Evolutionary conservation across 768 basidiomycete species (phyloP), one percentile per base, ranked within the genome.

Genomic region (Termitomyces heimii): DNA sequence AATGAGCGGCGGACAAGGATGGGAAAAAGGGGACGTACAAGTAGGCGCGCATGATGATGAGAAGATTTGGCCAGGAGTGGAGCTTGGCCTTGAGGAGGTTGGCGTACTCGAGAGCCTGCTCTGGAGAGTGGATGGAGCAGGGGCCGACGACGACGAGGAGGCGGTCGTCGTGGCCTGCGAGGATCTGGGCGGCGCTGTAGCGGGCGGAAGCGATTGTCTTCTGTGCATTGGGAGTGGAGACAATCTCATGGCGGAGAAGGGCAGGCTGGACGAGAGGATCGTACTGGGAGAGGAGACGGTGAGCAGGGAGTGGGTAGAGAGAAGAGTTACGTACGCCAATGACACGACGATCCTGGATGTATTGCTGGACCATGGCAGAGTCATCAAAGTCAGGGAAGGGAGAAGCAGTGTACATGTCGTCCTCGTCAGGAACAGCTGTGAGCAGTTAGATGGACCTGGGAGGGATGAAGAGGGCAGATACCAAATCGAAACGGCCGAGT

Each of bases 191-290:
- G 0, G 92, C 82, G 59, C 79, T 78, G 76, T 83, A 88, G 60
- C 96, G 88, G 4, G 93, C 87, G 18, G 80, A 71, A 3, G 91
- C 85, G 70, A 97, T 89, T 20, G 89, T 94, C 63, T 77, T 80
- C 62, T 84, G 82, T 0, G 93, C 88, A 9, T 72, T 71, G 13
- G 77, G 64, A 18, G 86, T 75, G 4, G 91, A 85, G 1, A 81
- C 81, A 53, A 98, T 81, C 64, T 98, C 95, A 60, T 94, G 88
- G 58, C 89, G 81, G 54, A 99, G 85, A 51, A 98, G 77, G 1
- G 91, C 90, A 6, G 95, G 96, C 65, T 95, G 92, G 58, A 97
- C 86, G 43, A 98, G 83, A n/a, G 96, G 95, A 64, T 98, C 95
- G 70, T 98, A 96, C 92, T 94, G 12, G 18, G 42, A 4, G 9